Evolutionary conservation across 164 flowering plant genomes (phyloP), one percentile per base, ranked within the genome.

Genomic region (Tetrastigma voinierianum): DNA sequence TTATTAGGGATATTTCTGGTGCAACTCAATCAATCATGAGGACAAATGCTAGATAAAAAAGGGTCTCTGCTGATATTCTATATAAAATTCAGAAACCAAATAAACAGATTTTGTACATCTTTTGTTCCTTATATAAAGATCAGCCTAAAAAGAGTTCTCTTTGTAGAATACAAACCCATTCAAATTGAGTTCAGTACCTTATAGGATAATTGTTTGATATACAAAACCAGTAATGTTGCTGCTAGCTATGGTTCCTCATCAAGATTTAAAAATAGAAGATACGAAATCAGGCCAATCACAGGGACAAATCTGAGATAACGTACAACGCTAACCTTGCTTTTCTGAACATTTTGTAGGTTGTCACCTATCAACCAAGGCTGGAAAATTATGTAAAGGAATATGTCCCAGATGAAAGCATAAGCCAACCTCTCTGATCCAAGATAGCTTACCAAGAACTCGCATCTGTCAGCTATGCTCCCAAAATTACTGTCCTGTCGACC

Each of bases 321-420:
- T 51, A 95, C 91, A 23, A 74, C 2, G 9, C 53, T 77, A 54
- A 77, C 80, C 60, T 74, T 87, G 71, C 68, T 79, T 59, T 78
- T 61, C 69, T 80, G 70, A 46, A 95, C 78, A 71, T 90, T 95
- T 71, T 72, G 82, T 17, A 92, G 76, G 83, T 95, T 95, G 23
- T 83, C 96, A 40, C 94, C 90, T 6, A 92, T 88, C 77, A 95
- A 74, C 97, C 97, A 92, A 44, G 99, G 97, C 83, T 95, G 99
- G 78, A 95, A 92, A 59, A 90, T 67, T 44, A 55, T 67, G 80
- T 95, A 92, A 46, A 95, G 86, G 64, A 77, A 76, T 47, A 92
- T 83, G 68, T 95, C 99, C 99, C 97, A 92, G 18, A 95, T 83
- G 83, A 95, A 95, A 46, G 99, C 97, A 78, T 95, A 95, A 57